A percentile compares a stretch with the other conserved stretches of the same genome.
Evolutionary conservation across 2,329 filamentous ascomycete species (phyloP).

Genomic region (Hymenoscyphus fraxineus): DNA sequence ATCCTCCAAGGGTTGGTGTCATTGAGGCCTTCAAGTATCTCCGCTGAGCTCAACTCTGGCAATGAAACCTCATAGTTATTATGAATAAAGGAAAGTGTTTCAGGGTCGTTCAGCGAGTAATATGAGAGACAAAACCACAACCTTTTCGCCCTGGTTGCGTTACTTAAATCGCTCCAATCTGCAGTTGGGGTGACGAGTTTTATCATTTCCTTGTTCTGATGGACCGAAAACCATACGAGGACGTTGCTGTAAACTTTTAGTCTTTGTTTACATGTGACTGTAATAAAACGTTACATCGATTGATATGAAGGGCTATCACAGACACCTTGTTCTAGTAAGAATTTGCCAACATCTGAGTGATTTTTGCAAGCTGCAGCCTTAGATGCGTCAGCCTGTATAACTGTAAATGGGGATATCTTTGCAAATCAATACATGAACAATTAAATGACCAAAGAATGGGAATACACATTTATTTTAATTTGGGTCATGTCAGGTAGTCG

Average conservation of each 20-base stretch:
- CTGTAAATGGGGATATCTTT: neutral
- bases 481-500: no score
- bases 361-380: neutral
- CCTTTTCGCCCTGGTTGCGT: neutral
- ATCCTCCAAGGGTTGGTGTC: fast-evolving
- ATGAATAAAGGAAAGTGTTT: neutral
- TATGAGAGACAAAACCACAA: neutral
- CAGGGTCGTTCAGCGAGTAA: no score
- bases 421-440: no score
- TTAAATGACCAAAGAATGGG: no score
- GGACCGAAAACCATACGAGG: neutral
- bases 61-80: neutral
- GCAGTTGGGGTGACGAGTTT: neutral
- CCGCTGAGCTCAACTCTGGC: neutral
- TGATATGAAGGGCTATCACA: no score
- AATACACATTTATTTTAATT: no score
- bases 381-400: neutral
- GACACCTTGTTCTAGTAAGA: neutral
- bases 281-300: neutral
- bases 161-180: neutral
- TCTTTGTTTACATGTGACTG: neutral
- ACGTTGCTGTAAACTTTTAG: neutral
- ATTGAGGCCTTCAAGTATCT: neutral
- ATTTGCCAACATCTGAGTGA: neutral
- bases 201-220: neutral